phyloP scores from a whole-genome alignment of 1,284 basidiomycete genomes.

The Leccinum pachyderme region DNA sequence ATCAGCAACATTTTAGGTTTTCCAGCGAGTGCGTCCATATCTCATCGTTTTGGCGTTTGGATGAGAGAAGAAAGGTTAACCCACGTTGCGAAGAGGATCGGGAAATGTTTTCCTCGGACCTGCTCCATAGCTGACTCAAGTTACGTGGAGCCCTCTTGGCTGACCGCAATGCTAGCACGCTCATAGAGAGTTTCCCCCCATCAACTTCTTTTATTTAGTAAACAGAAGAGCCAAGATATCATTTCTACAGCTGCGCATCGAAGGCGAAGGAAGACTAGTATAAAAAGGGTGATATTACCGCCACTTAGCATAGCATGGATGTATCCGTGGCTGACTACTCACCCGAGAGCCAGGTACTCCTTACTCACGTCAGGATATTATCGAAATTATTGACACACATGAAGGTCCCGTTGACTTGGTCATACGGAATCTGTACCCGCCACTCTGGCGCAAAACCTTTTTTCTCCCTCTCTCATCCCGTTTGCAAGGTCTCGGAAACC shows the following conservation, averaged over 20 bases:
- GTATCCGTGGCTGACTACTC: conserved; percentile 1
- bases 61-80: conserved; percentile 23
- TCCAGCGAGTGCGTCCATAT: not conserved
- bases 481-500: not conserved
- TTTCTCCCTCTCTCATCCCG: not conserved
- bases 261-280: not conserved
- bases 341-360: conserved; percentile 4
- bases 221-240: conserved; percentile 5
- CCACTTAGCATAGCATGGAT: conserved; percentile 13
- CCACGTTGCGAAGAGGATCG: conserved; percentile 20
- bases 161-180: not conserved
- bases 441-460: not conserved
- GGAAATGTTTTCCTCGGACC: not conserved
- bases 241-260: conserved; percentile 12
- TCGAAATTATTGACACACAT: conserved; percentile 11
- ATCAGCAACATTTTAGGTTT: not conserved
- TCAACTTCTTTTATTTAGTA: conserved; percentile 18
- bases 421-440: conserved; percentile 19
- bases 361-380: conserved; percentile 12
- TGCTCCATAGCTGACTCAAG: not conserved
- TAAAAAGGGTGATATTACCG: conserved; percentile 22
- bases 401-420: conserved; percentile 5
- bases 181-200: not conserved
- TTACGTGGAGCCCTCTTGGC: not conserved
- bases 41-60: conserved; percentile 1